Conservation (phyloP, 179 eudicot genomes). For the Vitellaria paradoxa region DNA sequence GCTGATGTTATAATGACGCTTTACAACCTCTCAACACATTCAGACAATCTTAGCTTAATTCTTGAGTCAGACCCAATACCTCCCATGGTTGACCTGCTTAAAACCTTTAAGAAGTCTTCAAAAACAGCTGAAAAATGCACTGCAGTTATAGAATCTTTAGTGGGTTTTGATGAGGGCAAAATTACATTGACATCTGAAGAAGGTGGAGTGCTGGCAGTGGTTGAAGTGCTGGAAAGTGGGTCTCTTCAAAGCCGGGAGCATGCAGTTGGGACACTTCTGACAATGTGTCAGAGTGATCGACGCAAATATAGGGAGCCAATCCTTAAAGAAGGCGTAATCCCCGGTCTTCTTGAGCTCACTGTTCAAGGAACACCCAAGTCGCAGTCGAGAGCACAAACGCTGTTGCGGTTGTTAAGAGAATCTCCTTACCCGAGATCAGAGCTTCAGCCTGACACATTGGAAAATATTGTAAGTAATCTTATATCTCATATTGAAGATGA, state of each 20-base stretch:
- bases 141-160: constrained; percentile 68
- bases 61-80: constrained; percentile 63
- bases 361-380: constrained; percentile 80
- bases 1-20: constrained; percentile 80
- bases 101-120: constrained; percentile 61
- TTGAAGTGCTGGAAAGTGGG: constrained; percentile 84
- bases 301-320: constrained; percentile 67
- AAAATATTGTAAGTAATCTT: constrained; percentile 73
- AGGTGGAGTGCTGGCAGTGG: constrained; percentile 83
- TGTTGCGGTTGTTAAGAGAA: constrained; percentile 65
- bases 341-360: constrained; percentile 86
- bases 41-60: constrained; percentile 40
- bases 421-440: constrained; percentile 76
- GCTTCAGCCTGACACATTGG: constrained; percentile 64
- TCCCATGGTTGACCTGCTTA: constrained; percentile 51
- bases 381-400: constrained; percentile 62
- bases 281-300: constrained; percentile 75
- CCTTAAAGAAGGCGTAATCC: constrained; percentile 86
- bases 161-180: constrained; percentile 60
- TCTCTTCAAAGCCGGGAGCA: constrained; percentile 78
- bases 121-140: constrained; percentile 78
- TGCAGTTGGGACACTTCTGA: constrained; percentile 73
- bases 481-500: constrained; percentile 77
- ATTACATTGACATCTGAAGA: constrained; percentile 53
- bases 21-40: constrained; percentile 75